phyloP scores from a whole-genome alignment of 805 yeast species.

The Candida bentonensis region DNA sequence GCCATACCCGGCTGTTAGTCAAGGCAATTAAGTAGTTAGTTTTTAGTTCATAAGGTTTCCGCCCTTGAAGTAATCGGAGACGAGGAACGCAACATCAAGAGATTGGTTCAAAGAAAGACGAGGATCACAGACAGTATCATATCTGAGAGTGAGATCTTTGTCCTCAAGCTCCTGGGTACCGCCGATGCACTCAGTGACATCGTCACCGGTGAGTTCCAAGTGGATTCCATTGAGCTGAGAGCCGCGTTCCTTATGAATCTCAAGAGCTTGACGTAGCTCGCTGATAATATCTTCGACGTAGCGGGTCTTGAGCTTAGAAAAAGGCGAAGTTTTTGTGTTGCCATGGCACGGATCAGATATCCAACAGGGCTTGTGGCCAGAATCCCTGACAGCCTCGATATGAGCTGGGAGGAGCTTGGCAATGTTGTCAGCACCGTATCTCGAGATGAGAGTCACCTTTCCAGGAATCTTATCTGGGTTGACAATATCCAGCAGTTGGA shows the following conservation, averaged over 20 bases:
- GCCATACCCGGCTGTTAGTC: too few species aligned
- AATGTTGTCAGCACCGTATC: conserved; percentile 27
- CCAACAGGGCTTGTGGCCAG: conserved; percentile 30
- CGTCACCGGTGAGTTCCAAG: conserved; percentile 29
- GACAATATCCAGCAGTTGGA: conserved; percentile 23
- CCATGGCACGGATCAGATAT: conserved; percentile 33
- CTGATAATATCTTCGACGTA: conserved; percentile 29
- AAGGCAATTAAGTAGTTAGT: too few species aligned
- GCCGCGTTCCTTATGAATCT: conserved; percentile 21
- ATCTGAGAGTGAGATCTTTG: conserved; percentile 25
- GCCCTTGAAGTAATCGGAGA: conserved; percentile 22
- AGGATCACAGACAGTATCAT: conserved; percentile 31
- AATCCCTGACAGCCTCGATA: conserved; percentile 23
- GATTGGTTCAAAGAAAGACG: conserved; percentile 26
- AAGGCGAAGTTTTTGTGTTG: conserved; percentile 26
- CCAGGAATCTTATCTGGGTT: conserved; percentile 26
- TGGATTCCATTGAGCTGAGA: conserved; percentile 27
- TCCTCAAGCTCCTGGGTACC: conserved; percentile 25
- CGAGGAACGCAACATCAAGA: conserved; percentile 27
- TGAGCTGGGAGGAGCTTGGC: conserved; percentile 24
- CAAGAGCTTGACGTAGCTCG: conserved; percentile 24
- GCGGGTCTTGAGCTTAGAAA: conserved; percentile 26
- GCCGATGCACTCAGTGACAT: conserved; percentile 31
- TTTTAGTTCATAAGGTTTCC: conserved; percentile 5
- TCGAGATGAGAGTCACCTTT: conserved; percentile 27